Base-by-base conservation (phyloP, 495 filamentous ascomycete species). In the Xylaria grammica region DNA sequence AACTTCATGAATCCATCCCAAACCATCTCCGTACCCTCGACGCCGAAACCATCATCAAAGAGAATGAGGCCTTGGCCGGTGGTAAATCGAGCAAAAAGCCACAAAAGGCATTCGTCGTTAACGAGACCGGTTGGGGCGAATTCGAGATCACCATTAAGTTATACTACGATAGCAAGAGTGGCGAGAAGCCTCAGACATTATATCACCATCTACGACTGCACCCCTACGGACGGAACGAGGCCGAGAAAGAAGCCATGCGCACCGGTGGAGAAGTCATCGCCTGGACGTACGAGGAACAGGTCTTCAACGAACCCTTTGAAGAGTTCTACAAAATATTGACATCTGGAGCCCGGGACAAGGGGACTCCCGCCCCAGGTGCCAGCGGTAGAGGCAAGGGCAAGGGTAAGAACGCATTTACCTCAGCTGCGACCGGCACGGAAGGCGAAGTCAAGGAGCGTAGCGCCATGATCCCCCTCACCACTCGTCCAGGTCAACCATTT, bases 221-320 rank as follows among this genome's bases (percentile, higher is more conserved):
- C 70, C 92, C 93, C 1, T 99, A 94, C 73, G 92, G 92, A 19
- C 69, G 77, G 17, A 87, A 83, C 13, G 92, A 96, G 65, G 87
- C 85, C 53, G 91, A 92, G 67, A 88, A 88, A 63, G 87, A 89
- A 74, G 84, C 78, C 52, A 77, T 81, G 76, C 82, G 88, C 73
- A 77, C 85, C 38, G 77, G 85, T 62, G 87, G 89, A 42, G 81
- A 88, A 44, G 87, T 98, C 20, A 75, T 87, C 15, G 85, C 87
- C 53, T 92, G 93, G 81, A 84, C 85, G 30, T 92, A 96, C 70
- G 95, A 99, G 75, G 92, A 96, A 72, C 86, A 97, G 45, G 83
- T 97, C 34, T 99, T 99, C 82, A 97, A 96, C 75, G 95, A 98
- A 81, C 95, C 95, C 0, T 91, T 92, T 65, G 93, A 96, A 71